Evolutionary conservation across 2,329 filamentous ascomycete species (phyloP), one percentile per base, ranked within the genome.

Genomic region (Sporothrix humicola): DNA sequence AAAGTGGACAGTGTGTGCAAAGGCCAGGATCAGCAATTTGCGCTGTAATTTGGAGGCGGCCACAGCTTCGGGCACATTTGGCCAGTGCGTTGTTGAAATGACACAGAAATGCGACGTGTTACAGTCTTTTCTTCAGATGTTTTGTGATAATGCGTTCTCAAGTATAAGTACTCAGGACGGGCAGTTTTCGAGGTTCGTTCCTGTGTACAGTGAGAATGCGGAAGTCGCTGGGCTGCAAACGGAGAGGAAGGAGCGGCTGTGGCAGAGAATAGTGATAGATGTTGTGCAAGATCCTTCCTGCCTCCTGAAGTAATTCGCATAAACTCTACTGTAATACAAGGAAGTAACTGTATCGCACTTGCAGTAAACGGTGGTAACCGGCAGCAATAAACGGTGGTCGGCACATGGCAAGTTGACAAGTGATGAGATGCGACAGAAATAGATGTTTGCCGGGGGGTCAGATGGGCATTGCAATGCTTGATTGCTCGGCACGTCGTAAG

Each of bases 1-100:
- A 69, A n/a, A 7, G 44, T 48, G 63, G 63, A 31, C 42, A 31
- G 20, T 15, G n/a, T 26, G 5, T 20, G 2, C 2, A 12, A 12
- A 37, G 2, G 37, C 17, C 17, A 65, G n/a, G 17, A 46, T 23
- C 59, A 4, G 59, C 13, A 20, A 46, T 44, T 46, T 46, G 13
- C 59, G 46, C n/a, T 20, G 42, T 66, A 66, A 50, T 66, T 66
- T 17, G 42, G 42, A n/a, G 61, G 42, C 37, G 20, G 31, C 37
- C 56, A 17, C 54, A 17, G 48, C 46, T 7, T 13, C 46, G 15
- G 15, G 46, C 46, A 8, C 48, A 37, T 37, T 37, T 52, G 48
- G 12, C 48, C 31, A 37, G 31, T 37, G 31, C 31, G 31, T 7
- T 52, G 48, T 52, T 52, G 48, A 17, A 17, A 15, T 15, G 15